phyloP scores from a whole-genome alignment of 345 rosid genomes.

The Ricinus communis region DNA sequence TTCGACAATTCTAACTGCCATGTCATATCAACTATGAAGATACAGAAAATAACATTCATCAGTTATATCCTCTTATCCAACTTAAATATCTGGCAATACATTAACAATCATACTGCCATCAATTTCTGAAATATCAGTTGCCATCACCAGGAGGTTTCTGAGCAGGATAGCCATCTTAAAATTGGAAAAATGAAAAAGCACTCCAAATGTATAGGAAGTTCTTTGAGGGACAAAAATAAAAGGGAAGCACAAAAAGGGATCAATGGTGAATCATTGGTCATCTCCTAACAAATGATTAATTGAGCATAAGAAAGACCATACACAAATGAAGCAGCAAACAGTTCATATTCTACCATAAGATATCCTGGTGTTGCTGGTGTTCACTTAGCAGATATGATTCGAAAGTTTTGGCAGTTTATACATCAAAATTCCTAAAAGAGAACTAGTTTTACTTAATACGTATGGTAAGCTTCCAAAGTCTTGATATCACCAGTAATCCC shows the following conservation, averaged over 20 bases:
- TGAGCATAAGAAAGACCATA: not conserved
- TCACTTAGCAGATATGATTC: not conserved
- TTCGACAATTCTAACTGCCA: no score
- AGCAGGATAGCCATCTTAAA: not conserved
- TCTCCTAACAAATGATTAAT: not conserved
- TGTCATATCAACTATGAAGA: no score
- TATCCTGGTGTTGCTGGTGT: not conserved
- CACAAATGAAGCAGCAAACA: not conserved
- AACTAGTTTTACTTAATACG: not conserved
- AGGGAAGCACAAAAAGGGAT: not conserved
- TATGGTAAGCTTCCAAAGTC: not conserved
- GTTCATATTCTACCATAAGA: not conserved
- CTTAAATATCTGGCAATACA: no score
- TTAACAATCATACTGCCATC: no score
- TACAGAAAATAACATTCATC: no score
- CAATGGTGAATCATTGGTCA: not conserved
- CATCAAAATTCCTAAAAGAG: not conserved
- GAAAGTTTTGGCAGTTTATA: constrained; percentile 14
- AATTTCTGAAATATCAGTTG: no score
- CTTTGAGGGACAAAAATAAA: not conserved
- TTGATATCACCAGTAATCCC: constrained; percentile 46
- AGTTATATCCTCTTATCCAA: no score
- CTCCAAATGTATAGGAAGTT: no score
- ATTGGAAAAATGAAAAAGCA: not conserved
- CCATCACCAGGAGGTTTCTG: no score